Evolutionary conservation across 768 basidiomycete genomes (phyloP).

Genomic region (Amanita fuliginea): DNA sequence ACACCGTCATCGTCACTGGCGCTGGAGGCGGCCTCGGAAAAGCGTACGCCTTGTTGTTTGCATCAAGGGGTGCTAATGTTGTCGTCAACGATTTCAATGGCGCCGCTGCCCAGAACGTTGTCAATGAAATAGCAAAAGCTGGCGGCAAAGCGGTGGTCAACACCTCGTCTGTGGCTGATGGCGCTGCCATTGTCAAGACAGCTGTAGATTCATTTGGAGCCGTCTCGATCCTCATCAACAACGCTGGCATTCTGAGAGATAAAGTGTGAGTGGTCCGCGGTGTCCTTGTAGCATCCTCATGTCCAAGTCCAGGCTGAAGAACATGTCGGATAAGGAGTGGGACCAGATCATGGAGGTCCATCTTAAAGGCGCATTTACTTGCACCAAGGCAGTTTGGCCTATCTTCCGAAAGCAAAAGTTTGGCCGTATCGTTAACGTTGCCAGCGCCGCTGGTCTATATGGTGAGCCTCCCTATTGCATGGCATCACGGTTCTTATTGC

Average conservation of each 20-base stretch:
- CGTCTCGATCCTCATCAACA: slow-evolving; percentile 88
- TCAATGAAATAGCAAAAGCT: slow-evolving; percentile 76
- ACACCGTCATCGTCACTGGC: slow-evolving; percentile 91
- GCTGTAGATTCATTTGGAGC: slow-evolving; percentile 80
- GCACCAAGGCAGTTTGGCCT: slow-evolving; percentile 94
- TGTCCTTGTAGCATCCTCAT: background rate
- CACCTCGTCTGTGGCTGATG: slow-evolving; percentile 79
- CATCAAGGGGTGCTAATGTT: slow-evolving; percentile 86
- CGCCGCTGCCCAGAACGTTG: slow-evolving; percentile 84
- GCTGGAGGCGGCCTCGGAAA: slow-evolving; percentile 93
- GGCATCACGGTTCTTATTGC: background rate
- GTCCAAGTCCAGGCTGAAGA: slow-evolving; percentile 65
- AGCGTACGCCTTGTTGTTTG: slow-evolving; percentile 89
- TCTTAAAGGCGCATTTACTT: slow-evolving; percentile 86
- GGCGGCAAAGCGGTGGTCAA: slow-evolving; percentile 87
- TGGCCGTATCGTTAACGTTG: slow-evolving; percentile 89
- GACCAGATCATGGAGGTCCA: slow-evolving; percentile 85
- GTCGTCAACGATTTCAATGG: slow-evolving; percentile 93
- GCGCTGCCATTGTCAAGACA: slow-evolving; percentile 74
- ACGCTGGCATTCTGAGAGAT: slow-evolving; percentile 84
- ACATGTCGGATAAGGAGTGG: slow-evolving; percentile 94
- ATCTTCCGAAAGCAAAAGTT: slow-evolving; percentile 92
- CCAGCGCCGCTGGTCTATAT: slow-evolving; percentile 89
- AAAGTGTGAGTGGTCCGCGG: slow-evolving; percentile 41
- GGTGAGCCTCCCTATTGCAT: slow-evolving; percentile 32